Evolutionary conservation across 805 yeast species (phyloP).

Genomic region (Saccharomycopsis babjevae): DNA sequence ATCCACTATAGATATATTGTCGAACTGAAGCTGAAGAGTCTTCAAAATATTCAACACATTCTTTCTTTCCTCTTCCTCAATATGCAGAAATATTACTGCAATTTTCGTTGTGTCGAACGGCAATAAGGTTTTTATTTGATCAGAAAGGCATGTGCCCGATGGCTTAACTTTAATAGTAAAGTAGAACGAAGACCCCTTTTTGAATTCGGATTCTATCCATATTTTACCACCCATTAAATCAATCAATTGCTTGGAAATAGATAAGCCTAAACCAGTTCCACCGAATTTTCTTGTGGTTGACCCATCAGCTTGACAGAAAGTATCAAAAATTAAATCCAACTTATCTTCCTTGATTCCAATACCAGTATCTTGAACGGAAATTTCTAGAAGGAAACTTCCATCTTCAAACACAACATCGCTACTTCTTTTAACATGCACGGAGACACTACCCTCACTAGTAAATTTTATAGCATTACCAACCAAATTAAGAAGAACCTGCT

Average conservation of each 20-base stretch:
- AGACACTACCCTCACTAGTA: constrained; percentile 74
- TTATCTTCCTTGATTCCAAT: constrained; percentile 84
- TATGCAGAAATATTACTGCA: constrained; percentile 57
- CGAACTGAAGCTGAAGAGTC: constrained; percentile 29
- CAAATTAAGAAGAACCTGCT: constrained; percentile 78
- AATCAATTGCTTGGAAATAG: constrained; percentile 78
- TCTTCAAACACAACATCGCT: constrained; percentile 33
- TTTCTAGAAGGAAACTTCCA: constrained; percentile 36
- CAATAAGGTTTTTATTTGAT: constrained; percentile 56
- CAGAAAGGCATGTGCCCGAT: constrained; percentile 47
- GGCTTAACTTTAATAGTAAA: constrained; percentile 76
- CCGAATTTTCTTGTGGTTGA: constrained; percentile 88
- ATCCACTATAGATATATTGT: constrained; percentile 47
- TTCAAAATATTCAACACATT: constrained; percentile 29
- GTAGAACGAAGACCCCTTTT: constrained; percentile 73
- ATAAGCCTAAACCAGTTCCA: constrained; percentile 84
- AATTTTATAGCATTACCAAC: constrained; percentile 89
- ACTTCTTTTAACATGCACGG: constrained; percentile 44
- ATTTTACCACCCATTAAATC: constrained; percentile 91
- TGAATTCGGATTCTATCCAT: constrained; percentile 78
- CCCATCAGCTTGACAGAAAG: constrained; percentile 90
- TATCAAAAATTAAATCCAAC: constrained; percentile 75
- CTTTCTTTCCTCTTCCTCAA: constrained; percentile 37
- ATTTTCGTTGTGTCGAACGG: constrained; percentile 68
- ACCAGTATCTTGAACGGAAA: constrained; percentile 85